Conservation (phyloP, 2,329 filamentous ascomycete species). For the Calonectria honghensis region DNA sequence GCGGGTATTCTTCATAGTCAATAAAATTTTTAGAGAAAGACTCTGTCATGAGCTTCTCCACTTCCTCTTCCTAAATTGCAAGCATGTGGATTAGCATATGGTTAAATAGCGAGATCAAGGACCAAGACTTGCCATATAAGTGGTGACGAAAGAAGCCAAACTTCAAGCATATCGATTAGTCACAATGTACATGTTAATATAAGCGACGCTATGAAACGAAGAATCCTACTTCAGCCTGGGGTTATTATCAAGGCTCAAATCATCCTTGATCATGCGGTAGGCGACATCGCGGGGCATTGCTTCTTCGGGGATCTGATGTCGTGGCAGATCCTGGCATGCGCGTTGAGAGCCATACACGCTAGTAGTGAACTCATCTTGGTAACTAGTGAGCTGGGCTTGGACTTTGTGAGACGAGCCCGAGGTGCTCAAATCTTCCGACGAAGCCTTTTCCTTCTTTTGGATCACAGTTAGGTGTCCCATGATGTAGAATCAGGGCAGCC, state of each 20-base stretch:
- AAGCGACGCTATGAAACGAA: neutral
- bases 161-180: constrained; percentile 64
- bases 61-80: constrained; percentile 85
- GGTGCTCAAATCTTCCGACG: constrained; percentile 49
- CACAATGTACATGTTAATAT: too few relatives aligned
- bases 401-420: constrained; percentile 47
- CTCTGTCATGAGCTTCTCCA: constrained; percentile 95
- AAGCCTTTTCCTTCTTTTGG: constrained; percentile 53
- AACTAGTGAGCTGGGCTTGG: constrained; percentile 69
- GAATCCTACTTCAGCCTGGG: constrained; percentile 84
- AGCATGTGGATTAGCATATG: constrained; percentile 11
- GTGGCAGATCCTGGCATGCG: constrained; percentile 86
- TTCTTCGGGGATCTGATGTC: constrained; percentile 88
- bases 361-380: constrained; percentile 78
- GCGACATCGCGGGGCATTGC: constrained; percentile 95
- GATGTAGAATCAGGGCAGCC: constrained; percentile 37
- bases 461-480: constrained; percentile 73
- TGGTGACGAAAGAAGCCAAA: constrained; percentile 94
- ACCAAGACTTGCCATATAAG: constrained; percentile 85
- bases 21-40: constrained; percentile 97
- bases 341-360: constrained; percentile 93
- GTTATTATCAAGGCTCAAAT: constrained; percentile 92
- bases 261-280: constrained; percentile 97
- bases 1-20: constrained; percentile 90
- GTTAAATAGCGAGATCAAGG: too few relatives aligned